Evolutionary conservation across 2,329 filamentous ascomycete species (phyloP), one percentile per base, ranked within the genome.

Genomic region (Ophiostoma piceae): DNA sequence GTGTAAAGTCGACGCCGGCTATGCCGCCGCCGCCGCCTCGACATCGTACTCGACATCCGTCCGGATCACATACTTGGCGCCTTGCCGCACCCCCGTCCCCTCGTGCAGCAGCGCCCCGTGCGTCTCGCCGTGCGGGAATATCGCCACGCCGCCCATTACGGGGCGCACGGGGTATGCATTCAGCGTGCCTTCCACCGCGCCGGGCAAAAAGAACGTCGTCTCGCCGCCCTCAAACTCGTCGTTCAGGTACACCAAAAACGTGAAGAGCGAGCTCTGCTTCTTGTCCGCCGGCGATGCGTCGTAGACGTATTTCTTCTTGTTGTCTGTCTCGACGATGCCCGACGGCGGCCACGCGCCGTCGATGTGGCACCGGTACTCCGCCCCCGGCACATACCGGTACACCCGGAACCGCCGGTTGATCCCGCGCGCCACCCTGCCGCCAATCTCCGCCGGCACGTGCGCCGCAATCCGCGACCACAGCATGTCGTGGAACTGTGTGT

Each of bases 261-360:
- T 91, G 73, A 89, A 91, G 2, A 91, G 79, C 0, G 87, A 90
- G 35, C 87, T 90, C 76, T 90, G 88, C 73, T 84, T 87, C 39
- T 83, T 84, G 0, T 79, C 80, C 0, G 81, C 72, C 0, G 88
- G 88, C 1, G 88, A 91, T 0, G 84, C 79, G 73, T 92, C 89
- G 77, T 91, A 92, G 3, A 89, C 81, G 70, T 91, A 91, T 81
- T 0, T 6, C 16, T n/a, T 9, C 51, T 4, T 57, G 3, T 54
- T 6, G 3, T 7, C 43, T n/a, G 51, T 1, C 83, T 78, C 64
- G 1, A 5, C 11, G 19, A 91, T 87, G 1, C 87, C 87, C 0
- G 88, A 91, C 0, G 89, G 89, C 14, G 89, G 89, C 89, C 89
- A 92, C 0, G 89, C 89, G 8, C 89, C 89, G 73, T 92, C 82